These are phyloP conservation scores for Raddia guianensis DNA, from an alignment of 176 grass and related monocot genomes.

Conservation along the genomic window DNA sequence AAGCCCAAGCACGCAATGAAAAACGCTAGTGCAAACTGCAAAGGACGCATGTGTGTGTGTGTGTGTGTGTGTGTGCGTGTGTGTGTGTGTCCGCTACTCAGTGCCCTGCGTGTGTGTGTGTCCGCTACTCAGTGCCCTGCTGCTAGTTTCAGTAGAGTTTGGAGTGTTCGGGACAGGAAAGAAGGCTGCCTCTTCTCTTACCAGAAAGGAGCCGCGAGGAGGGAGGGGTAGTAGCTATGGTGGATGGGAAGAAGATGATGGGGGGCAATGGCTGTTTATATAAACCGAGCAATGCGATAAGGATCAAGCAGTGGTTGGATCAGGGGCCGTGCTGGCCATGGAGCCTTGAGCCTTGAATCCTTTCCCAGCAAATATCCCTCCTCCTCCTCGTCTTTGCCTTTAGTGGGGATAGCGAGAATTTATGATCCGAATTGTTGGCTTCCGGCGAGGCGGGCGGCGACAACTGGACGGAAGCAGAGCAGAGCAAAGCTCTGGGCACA, in stretches of 20 bases:
- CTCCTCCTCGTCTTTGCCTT: background rate
- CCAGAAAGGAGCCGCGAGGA: conserved; percentile 23
- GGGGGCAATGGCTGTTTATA: conserved; percentile 17
- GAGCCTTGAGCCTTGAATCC: background rate
- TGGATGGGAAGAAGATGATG: background rate
- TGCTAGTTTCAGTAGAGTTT: background rate
- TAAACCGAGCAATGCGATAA: conserved; percentile 27
- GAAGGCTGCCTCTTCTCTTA: conserved; percentile 28
- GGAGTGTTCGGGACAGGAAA: conserved; percentile 17
- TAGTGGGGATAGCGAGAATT: background rate
- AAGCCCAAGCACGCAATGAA: conserved; percentile 26
- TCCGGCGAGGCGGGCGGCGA: conserved; percentile 34
- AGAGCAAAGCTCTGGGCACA: background rate
- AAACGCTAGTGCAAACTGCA: background rate
- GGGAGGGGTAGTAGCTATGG: conserved; percentile 9
- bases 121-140: background rate
- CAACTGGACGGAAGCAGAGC: background rate
- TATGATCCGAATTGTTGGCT: conserved; percentile 20
- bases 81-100: background rate
- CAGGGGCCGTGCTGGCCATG: conserved; percentile 35
- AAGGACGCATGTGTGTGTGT: no score
- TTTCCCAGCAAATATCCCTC: background rate
- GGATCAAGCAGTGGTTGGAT: conserved; percentile 45
- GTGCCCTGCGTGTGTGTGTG: background rate
- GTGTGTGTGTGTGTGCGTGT: no score